These are phyloP conservation scores for Zygosaccharomyces bailii DNA, from an alignment of 805 yeast species.

Conservation along the genomic window DNA sequence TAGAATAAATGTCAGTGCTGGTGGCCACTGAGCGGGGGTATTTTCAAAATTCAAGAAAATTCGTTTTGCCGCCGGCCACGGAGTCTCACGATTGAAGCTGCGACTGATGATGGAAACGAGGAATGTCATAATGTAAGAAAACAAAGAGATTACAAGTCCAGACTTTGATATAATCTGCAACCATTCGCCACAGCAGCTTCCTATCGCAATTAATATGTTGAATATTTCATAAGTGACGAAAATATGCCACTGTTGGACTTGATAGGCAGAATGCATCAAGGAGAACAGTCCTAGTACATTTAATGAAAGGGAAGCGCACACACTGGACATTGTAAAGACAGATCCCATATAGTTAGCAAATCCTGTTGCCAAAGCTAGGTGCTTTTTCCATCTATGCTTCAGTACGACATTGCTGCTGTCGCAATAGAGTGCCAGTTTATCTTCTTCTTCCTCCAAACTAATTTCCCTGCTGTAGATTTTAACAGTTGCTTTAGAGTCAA, in stretches of 20 bases:
- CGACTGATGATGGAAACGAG: slow-evolving; percentile 52
- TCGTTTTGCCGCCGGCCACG: slow-evolving; percentile 46
- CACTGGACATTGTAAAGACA: slow-evolving; percentile 59
- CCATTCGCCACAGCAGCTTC: slow-evolving; percentile 49
- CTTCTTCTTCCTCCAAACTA: slow-evolving; percentile 9
- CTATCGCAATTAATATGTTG: slow-evolving; percentile 42
- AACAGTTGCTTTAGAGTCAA: slow-evolving; percentile 30
- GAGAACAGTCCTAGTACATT: slow-evolving; percentile 50
- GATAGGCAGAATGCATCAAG: slow-evolving; percentile 38
- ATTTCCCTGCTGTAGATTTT: slow-evolving; percentile 14
- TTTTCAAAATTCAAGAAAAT: slow-evolving; percentile 54
- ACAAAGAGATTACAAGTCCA: slow-evolving; percentile 50
- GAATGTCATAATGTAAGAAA: slow-evolving; percentile 52
- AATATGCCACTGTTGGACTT: slow-evolving; percentile 50
- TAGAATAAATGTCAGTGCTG: slow-evolving; percentile 62
- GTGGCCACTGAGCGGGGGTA: slow-evolving; percentile 57
- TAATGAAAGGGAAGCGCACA: slow-evolving; percentile 51
- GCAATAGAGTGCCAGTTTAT: slow-evolving; percentile 13
- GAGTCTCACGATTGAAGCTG: slow-evolving; percentile 37
- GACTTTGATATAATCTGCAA: slow-evolving; percentile 49
- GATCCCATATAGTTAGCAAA: slow-evolving; percentile 61
- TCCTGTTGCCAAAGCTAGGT: slow-evolving; percentile 44
- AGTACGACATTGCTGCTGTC: slow-evolving; percentile 8
- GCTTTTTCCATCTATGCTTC: slow-evolving; percentile 8
- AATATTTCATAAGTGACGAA: slow-evolving; percentile 48